Conservation (phyloP, 192 early-diverging fungal genomes). For the Linnemannia elongata region DNA sequence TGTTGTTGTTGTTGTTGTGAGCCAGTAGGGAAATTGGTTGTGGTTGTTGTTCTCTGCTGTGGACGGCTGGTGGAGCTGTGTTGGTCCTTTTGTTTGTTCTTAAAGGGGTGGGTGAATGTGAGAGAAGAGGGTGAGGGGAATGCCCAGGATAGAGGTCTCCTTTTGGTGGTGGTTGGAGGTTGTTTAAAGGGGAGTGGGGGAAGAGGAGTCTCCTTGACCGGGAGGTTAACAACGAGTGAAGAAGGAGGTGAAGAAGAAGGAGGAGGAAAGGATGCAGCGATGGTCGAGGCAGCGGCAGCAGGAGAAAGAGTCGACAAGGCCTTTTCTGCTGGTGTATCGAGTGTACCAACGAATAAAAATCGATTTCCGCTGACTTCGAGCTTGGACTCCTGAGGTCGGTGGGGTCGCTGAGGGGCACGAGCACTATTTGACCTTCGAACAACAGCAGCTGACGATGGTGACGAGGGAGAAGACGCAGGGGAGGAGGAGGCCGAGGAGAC, state of each 20-base stretch:
- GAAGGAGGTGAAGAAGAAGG: neutral
- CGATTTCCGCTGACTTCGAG: conserved; percentile 12
- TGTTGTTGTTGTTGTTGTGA: neutral
- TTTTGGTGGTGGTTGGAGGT: neutral
- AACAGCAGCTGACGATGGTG: neutral
- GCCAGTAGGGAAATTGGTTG: neutral
- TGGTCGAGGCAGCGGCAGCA: neutral
- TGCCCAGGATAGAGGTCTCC: neutral
- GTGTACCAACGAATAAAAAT: conserved; percentile 5
- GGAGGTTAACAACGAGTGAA: neutral
- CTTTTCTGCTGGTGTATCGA: neutral
- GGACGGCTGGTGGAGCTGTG: neutral
- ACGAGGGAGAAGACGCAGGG: neutral
- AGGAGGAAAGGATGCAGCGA: neutral
- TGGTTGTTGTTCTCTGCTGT: neutral
- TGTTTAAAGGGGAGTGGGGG: neutral
- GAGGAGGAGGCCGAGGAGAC: neutral
- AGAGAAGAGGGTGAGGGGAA: neutral
- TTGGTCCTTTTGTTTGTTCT: neutral
- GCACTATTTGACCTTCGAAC: conserved; percentile 5
- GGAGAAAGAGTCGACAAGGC: neutral
- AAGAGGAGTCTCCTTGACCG: neutral
- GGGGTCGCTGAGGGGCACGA: conserved; percentile 3
- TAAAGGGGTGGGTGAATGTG: neutral
- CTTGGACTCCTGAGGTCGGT: conserved; percentile 6